phyloP scores from a whole-genome alignment of 1,284 basidiomycete genomes.

The Peniophora sp. region DNA sequence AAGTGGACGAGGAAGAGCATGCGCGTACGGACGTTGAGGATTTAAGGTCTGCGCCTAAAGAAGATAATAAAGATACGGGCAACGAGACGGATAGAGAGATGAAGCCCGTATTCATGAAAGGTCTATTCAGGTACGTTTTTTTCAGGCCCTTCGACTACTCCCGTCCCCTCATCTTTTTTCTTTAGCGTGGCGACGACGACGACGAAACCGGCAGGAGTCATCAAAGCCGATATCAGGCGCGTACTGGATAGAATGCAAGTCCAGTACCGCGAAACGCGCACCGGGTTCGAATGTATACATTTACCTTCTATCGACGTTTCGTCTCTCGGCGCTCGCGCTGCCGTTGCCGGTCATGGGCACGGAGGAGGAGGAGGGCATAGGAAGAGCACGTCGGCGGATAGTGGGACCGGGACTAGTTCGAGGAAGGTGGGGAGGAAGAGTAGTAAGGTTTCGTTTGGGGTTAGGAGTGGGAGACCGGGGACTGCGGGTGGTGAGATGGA shows the following conservation, averaged over 20 bases:
- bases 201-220: conserved; percentile 75
- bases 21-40: conserved; percentile 20
- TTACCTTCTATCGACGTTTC: conserved; percentile 87
- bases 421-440: conserved; percentile 54
- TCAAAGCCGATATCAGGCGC: conserved; percentile 79
- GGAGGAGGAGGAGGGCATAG: conserved; percentile 22
- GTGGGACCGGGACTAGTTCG: conserved; percentile 43
- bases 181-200: conserved; percentile 93
- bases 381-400: conserved; percentile 41
- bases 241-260: conserved; percentile 93
- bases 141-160: too few relatives aligned
- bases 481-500: conserved; percentile 18
- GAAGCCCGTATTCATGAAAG: conserved; percentile 86
- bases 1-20: conserved; percentile 17
- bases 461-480: conserved; percentile 31
- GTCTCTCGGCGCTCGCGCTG: conserved; percentile 43
- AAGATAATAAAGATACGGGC: conserved; percentile 63
- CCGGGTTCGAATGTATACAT: conserved; percentile 95
- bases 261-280: conserved; percentile 84
- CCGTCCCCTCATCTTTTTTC: conserved; percentile 5
- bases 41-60: conserved; percentile 41
- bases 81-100: conserved; percentile 57
- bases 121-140: conserved; percentile 78
- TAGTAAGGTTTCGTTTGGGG: conserved; percentile 65
- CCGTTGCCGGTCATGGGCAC: conserved; percentile 15